phyloP scores from a whole-genome alignment of 2,329 filamentous ascomycete species.

The Sporothrix euskadiensis region DNA sequence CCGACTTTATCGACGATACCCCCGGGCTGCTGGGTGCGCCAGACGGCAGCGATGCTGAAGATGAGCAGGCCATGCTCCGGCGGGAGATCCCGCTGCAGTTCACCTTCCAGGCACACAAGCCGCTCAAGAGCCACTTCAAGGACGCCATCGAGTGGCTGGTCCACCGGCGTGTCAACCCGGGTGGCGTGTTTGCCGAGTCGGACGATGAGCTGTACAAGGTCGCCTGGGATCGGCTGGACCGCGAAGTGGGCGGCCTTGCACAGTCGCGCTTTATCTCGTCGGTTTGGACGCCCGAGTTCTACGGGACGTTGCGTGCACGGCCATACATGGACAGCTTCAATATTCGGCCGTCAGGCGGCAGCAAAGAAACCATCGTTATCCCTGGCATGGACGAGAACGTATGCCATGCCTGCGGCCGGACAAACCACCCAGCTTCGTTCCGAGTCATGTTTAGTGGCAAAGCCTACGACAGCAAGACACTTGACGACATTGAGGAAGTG shows the following conservation, averaged over 20 bases:
- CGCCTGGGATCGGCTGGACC: slow-evolving; percentile 70
- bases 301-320: slow-evolving; percentile 63
- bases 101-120: slow-evolving; percentile 64
- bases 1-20: slow-evolving; percentile 64
- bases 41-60: slow-evolving; percentile 48
- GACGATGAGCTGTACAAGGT: slow-evolving; percentile 65
- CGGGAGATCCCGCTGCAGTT: slow-evolving; percentile 66
- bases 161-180: slow-evolving; percentile 72
- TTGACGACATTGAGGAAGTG: slow-evolving; percentile 60
- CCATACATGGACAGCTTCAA: slow-evolving; percentile 58
- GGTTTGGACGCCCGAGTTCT: slow-evolving; percentile 68
- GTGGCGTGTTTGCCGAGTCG: slow-evolving; percentile 53
- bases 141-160: slow-evolving; percentile 79
- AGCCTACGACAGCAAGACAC: slow-evolving; percentile 64
- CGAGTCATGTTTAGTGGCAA: slow-evolving; percentile 64
- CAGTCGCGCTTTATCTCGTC: slow-evolving; percentile 71
- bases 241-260: slow-evolving; percentile 67
- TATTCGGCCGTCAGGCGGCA: slow-evolving; percentile 41
- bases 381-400: slow-evolving; percentile 41
- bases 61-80: slow-evolving; percentile 43
- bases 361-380: not conserved
- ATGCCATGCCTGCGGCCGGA: slow-evolving; percentile 72
- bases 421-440: slow-evolving; percentile 66
- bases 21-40: slow-evolving; percentile 29
- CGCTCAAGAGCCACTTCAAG: slow-evolving; percentile 70